phyloP scores from a whole-genome alignment of 345 rosid species.

The Eucalyptus paniculata region DNA sequence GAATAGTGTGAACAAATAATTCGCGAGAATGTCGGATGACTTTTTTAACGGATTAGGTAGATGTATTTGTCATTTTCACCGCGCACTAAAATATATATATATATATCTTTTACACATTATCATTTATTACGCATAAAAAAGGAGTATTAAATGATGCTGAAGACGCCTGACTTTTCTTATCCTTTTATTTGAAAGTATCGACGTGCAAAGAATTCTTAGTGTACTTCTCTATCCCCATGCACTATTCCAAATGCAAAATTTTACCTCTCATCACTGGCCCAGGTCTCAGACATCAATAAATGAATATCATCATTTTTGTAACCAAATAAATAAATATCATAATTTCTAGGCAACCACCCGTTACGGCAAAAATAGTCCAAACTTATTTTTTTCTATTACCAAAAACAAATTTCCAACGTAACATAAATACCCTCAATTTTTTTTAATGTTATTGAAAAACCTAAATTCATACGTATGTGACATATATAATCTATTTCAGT shows the following conservation, averaged over 20 bases:
- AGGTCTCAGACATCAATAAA: background rate
- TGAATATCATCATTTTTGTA: background rate
- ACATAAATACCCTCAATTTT: background rate
- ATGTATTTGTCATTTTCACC: background rate
- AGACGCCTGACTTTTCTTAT: background rate
- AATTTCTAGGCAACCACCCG: background rate
- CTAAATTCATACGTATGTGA: too few relatives aligned
- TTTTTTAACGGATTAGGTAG: background rate
- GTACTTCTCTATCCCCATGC: background rate
- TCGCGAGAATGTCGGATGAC: background rate
- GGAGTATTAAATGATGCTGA: background rate
- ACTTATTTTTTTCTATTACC: background rate
- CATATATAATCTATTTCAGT: background rate
- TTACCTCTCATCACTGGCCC: background rate
- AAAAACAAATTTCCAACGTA: too few relatives aligned
- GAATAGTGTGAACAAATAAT: background rate
- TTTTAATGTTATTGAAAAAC: too few relatives aligned
- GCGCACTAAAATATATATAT: background rate
- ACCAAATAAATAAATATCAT: background rate
- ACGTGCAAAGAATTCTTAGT: background rate
- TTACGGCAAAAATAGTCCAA: too few relatives aligned
- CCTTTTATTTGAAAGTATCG: background rate
- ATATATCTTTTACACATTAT: background rate
- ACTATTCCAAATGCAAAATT: background rate
- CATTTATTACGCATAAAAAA: background rate